Conservation (phyloP, 106 monocot genomes). For the Platanthera guangdongensis region DNA sequence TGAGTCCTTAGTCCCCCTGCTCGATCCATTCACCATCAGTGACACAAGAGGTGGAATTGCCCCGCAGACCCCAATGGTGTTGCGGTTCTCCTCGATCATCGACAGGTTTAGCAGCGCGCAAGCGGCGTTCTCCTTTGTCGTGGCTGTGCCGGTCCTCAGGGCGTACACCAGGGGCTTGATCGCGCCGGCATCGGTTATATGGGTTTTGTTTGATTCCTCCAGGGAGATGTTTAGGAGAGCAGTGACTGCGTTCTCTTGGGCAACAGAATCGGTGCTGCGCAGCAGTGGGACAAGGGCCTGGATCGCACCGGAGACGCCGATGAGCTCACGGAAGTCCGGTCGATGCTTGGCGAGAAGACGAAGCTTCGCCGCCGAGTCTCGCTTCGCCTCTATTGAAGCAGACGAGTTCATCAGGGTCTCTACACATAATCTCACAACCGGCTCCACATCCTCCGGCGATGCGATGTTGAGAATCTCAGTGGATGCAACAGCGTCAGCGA, state of each 20-base stretch:
- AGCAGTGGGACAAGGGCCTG: constrained; percentile 37
- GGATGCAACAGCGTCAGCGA: neutral
- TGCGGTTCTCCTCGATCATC: constrained; percentile 47
- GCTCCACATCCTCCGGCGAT: constrained; percentile 25
- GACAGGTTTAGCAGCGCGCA: constrained; percentile 60
- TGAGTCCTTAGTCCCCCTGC: constrained; percentile 70
- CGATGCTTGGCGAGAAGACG: constrained; percentile 52
- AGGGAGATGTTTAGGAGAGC: constrained; percentile 68
- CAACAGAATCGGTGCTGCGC: constrained; percentile 33
- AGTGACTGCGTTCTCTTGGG: constrained; percentile 66
- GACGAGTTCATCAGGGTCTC: constrained; percentile 21
- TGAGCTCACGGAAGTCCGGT: constrained; percentile 44
- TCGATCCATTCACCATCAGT: constrained; percentile 34
- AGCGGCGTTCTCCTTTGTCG: constrained; percentile 70
- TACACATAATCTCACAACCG: constrained; percentile 29
- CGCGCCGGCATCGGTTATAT: constrained; percentile 46
- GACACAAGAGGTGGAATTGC: constrained; percentile 58
- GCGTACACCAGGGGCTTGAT: constrained; percentile 57
- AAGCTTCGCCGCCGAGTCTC: constrained; percentile 28
- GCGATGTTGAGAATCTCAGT: neutral
- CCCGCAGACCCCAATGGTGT: constrained; percentile 44
- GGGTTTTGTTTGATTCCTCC: constrained; percentile 44
- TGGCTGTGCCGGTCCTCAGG: constrained; percentile 36
- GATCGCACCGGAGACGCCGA: constrained; percentile 46
- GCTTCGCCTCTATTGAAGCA: constrained; percentile 20